phyloP scores from a whole-genome alignment of 139 green algal genomes.

The Eudorina sp. region DNA sequence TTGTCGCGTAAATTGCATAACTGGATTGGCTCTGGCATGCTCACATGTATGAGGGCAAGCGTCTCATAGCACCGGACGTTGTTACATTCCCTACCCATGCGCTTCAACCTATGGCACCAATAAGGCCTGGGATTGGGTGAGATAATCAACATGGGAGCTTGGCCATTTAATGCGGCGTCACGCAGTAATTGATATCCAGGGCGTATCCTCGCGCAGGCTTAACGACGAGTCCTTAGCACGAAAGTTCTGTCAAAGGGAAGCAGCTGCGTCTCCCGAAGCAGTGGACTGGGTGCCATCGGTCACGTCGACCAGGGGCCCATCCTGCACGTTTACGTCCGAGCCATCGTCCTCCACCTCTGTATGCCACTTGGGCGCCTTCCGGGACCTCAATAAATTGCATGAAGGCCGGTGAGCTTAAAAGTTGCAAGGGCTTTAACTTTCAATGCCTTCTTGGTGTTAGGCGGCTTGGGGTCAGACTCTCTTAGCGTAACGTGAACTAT shows the following conservation, averaged over 20 bases:
- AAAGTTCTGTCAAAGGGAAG: background rate
- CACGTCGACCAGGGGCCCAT: background rate
- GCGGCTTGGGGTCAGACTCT: background rate
- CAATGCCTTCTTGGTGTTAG: background rate
- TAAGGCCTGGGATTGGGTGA: slow-evolving; percentile 16
- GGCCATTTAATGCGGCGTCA: no score
- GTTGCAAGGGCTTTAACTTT: slow-evolving; percentile 5
- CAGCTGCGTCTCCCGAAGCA: background rate
- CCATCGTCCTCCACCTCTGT: background rate
- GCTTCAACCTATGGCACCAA: slow-evolving; percentile 19
- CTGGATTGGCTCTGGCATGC: no score
- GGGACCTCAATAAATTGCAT: slow-evolving; percentile 13
- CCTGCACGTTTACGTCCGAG: background rate
- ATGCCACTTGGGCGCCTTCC: slow-evolving; percentile 5
- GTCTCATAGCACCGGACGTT: no score
- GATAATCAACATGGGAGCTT: background rate
- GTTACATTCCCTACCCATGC: background rate
- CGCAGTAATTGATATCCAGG: background rate
- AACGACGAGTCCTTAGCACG: background rate
- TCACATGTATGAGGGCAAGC: no score
- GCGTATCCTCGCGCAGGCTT: background rate
- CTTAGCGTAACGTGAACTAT: background rate
- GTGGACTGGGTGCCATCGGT: slow-evolving; percentile 4
- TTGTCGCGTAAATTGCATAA: no score
- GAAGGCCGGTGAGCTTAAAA: slow-evolving; percentile 17